Conservation (phyloP, 257 asterid genomes). For the Linderniella brevidens region DNA sequence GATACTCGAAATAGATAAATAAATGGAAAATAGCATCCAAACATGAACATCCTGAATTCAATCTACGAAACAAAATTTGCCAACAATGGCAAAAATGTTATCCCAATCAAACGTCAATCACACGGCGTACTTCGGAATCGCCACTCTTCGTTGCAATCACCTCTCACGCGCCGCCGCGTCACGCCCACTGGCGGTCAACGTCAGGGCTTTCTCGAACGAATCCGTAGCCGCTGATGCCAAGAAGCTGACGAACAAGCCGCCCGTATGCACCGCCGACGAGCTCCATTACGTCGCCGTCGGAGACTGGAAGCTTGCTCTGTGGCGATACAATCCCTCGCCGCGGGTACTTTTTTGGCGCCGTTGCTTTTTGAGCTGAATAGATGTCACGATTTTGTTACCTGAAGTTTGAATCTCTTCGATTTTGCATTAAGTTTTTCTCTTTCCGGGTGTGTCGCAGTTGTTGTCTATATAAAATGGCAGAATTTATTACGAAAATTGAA, state of each 20-base stretch:
- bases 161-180: conserved; percentile 24
- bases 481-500: too few relatives aligned
- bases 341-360: conserved; percentile 22
- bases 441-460: too few relatives aligned
- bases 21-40: neutral
- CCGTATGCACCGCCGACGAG: conserved; percentile 92
- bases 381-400: neutral
- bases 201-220: conserved; percentile 35
- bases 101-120: conserved; percentile 45
- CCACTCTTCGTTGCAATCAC: conserved; percentile 29
- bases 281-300: conserved; percentile 69
- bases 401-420: neutral
- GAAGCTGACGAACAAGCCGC: conserved; percentile 39
- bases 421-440: neutral
- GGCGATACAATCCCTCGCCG: conserved; percentile 86
- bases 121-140: conserved; percentile 50
- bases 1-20: neutral
- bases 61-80: neutral
- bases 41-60: neutral
- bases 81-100: conserved; percentile 15
- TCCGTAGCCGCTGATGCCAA: conserved; percentile 13
- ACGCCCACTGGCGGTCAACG: conserved; percentile 20
- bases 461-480: too few relatives aligned
- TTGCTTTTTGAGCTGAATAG: neutral
- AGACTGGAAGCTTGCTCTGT: conserved; percentile 76